Base-by-base conservation (phyloP, 2,329 filamentous ascomycete genomes). In the Cladosporium sp. region DNA sequence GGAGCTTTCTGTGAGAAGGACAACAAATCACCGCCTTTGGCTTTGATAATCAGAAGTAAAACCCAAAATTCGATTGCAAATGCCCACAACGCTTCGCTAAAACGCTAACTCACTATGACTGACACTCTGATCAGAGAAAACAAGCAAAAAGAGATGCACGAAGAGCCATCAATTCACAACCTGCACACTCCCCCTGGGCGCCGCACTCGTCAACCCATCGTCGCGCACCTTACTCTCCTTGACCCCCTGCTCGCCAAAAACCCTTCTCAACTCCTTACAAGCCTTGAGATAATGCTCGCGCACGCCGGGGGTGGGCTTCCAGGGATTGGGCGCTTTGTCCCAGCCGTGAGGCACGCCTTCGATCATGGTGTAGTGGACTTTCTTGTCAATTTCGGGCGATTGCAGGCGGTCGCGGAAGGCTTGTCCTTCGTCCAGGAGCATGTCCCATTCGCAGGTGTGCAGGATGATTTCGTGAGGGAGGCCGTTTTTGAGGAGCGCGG, bases 371-470 rank as follows among this genome's bases (percentile, higher is more conserved):
- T 83, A 84, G 45, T 72, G 69, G 1, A 86, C 78, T 7, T 73
- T 73, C 67, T 84, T 85, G 19, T 70, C 71, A 22, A 66, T 56
- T 7, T 59, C 60, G 18, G 55, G 54, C n/a, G 54, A 50, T 2
- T 17, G 51, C 7, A 89, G 65, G 17, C 84, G 73, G 45, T 81
- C 73, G 9, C 80, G 76, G 55, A 90, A 84, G 4, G 74, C 71
- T 53, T 84, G 70, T 5, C 79, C 82, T 62, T 85, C 82, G 12
- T 76, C 74, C n/a, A 83, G 70, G 12, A 85, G 68, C 81, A 84
- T 84, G 61, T 85, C 82, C 78, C 79, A 84, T 62, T 85, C 82
- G 62, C 82, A 84, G 38, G 80, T 78, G 61, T 79, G 81, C 57
- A 84, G 66, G 51, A 82, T 80, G 41, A 84, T 76, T 52, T 83